Percentiles rank a stretch among this genome's conserved stretches.
Evolutionary conservation across 2,329 filamentous ascomycete species (phyloP).

Genomic region (Didymella pinodella): DNA sequence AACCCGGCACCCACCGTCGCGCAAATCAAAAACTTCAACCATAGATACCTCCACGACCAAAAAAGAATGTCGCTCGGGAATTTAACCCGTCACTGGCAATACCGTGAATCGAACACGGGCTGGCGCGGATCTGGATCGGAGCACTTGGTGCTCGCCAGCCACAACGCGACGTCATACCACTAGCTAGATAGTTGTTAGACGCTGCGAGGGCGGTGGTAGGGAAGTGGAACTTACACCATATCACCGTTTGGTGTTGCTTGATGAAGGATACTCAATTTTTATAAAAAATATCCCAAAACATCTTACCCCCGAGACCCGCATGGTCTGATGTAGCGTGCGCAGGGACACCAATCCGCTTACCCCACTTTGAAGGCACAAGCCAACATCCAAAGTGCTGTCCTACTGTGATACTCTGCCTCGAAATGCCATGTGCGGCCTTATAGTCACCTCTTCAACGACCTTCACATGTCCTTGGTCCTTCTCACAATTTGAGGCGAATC

Average conservation of each 20-base stretch:
- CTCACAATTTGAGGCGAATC: too few species aligned
- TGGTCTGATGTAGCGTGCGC: too few species aligned
- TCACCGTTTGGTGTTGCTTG: neutral
- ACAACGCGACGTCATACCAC: slow-evolving; percentile 27
- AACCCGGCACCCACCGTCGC: neutral
- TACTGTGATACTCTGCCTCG: too few species aligned
- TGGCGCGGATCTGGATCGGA: slow-evolving; percentile 24
- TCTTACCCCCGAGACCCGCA: too few species aligned
- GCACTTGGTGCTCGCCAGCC: slow-evolving; percentile 17
- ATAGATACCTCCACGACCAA: neutral
- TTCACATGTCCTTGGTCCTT: too few species aligned
- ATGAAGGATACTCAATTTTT: neutral
- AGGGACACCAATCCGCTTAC: too few species aligned
- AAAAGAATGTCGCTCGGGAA: slow-evolving; percentile 7
- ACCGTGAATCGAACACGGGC: slow-evolving; percentile 26
- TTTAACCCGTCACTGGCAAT: slow-evolving; percentile 7
- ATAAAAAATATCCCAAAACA: neutral
- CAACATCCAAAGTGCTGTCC: too few species aligned
- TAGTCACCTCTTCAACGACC: too few species aligned
- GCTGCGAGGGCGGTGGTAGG: neutral
- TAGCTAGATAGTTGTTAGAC: slow-evolving; percentile 1
- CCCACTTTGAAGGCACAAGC: too few species aligned
- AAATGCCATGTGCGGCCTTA: too few species aligned
- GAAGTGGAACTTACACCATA: neutral
- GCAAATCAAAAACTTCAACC: neutral